Percentiles rank a stretch among this genome's conserved stretches.
These are phyloP conservation scores for Fusarium solani-melongenae DNA, from an alignment of 2,329 filamentous ascomycete species.

Conservation along the genomic window DNA sequence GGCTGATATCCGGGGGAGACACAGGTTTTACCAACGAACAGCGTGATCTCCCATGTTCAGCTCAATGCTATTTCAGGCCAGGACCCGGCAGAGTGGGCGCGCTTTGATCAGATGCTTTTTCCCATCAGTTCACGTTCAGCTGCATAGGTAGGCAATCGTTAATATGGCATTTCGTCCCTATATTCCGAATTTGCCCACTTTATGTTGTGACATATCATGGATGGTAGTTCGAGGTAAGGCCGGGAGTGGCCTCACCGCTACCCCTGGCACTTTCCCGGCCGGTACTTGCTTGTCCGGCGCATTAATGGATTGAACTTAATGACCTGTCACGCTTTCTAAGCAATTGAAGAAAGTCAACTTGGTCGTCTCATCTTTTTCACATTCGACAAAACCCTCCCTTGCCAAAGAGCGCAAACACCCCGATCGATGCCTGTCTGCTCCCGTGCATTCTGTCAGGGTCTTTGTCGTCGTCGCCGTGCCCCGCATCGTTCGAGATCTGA, in stretches of 20 bases:
- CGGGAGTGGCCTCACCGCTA: not conserved
- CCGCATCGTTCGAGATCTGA: conserved; percentile 33
- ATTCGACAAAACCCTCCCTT: conserved; percentile 2
- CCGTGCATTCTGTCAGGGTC: not conserved
- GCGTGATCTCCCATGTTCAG: not conserved
- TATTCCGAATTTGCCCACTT: not conserved
- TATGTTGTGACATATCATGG: not conserved
- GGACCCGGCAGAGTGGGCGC: not conserved
- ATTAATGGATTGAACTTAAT: not conserved
- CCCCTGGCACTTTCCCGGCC: not conserved
- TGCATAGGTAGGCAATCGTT: not conserved
- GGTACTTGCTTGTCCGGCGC: not conserved
- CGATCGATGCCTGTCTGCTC: not conserved
- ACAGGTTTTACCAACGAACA: conserved; percentile 8
- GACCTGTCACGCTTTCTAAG: not conserved
- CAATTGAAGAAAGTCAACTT: not conserved
- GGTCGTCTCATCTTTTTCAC: not conserved
- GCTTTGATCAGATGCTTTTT: not conserved
- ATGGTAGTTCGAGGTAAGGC: not conserved
- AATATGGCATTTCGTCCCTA: not conserved
- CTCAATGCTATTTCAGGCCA: not conserved
- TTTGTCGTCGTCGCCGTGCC: conserved; percentile 1
- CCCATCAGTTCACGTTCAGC: not conserved
- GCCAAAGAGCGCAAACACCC: not conserved
- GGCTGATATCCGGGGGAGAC: not conserved